phyloP scores from a whole-genome alignment of 805 yeast species.

The Trichomonascus vanleenenianus region DNA sequence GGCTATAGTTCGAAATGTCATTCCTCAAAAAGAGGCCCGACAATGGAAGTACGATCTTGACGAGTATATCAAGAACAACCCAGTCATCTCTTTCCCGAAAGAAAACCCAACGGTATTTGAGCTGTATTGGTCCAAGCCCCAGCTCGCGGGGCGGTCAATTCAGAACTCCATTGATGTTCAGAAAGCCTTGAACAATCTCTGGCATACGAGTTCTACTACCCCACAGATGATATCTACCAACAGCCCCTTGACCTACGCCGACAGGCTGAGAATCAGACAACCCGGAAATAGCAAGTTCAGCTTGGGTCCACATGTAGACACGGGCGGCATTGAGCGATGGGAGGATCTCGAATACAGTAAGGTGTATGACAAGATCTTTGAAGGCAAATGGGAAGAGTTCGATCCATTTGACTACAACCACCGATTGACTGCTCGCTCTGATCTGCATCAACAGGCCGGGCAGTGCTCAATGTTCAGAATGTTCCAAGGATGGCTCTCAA shows the following conservation, averaged over 20 bases:
- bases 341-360: slow-evolving; percentile 35
- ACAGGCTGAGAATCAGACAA: slow-evolving; percentile 34
- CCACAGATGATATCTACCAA: slow-evolving; percentile 26
- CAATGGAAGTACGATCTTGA: slow-evolving; percentile 21
- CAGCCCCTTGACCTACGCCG: slow-evolving; percentile 35
- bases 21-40: slow-evolving; percentile 24
- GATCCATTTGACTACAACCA: slow-evolving; percentile 34
- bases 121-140: slow-evolving; percentile 35
- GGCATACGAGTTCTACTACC: slow-evolving; percentile 24
- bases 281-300: slow-evolving; percentile 31
- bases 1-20: slow-evolving; percentile 28
- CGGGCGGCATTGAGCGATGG: slow-evolving; percentile 41
- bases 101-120: slow-evolving; percentile 25
- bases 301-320: slow-evolving; percentile 36
- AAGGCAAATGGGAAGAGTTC: slow-evolving; percentile 36
- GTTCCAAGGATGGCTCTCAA: slow-evolving; percentile 40
- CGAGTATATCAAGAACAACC: slow-evolving; percentile 26
- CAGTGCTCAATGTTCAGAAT: slow-evolving; percentile 34
- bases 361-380: slow-evolving; percentile 31
- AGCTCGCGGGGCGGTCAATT: slow-evolving; percentile 34
- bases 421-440: slow-evolving; percentile 30
- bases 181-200: slow-evolving; percentile 24
- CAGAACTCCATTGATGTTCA: slow-evolving; percentile 29
- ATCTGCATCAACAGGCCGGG: slow-evolving; percentile 27
- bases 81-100: slow-evolving; percentile 24